phyloP scores from a whole-genome alignment of 73 alveolate species.

The Paramecium pentaurelia region DNA sequence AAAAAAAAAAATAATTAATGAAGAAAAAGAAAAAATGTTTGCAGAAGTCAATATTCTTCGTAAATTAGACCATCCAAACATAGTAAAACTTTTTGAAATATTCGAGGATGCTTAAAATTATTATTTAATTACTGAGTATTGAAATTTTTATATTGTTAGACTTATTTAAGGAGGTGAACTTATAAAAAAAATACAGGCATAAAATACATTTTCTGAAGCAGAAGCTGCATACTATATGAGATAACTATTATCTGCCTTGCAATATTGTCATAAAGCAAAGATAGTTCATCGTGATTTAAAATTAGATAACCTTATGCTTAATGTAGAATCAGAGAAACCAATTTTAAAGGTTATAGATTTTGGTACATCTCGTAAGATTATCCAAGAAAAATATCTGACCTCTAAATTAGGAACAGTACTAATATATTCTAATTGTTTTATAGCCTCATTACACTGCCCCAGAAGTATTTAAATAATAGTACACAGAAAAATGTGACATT shows the following conservation, averaged over 20 bases:
- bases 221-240: conserved; percentile 69
- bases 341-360: conserved; percentile 61
- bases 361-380: conserved; percentile 62
- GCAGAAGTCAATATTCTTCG: conserved; percentile 56
- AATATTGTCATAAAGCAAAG: conserved; percentile 64
- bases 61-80: conserved; percentile 55
- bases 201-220: conserved; percentile 41
- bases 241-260: conserved; percentile 61
- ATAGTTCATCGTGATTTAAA: conserved; percentile 67
- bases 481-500: conserved; percentile 13
- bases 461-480: neutral
- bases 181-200: neutral
- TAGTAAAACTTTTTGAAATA: conserved; percentile 36
- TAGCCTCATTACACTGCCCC: conserved; percentile 50
- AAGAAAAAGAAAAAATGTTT: conserved; percentile 59
- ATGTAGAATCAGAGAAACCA: conserved; percentile 1
- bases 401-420: conserved; percentile 10
- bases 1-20: conserved; percentile 42
- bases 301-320: conserved; percentile 57
- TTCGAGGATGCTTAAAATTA: conserved; percentile 48
- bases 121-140: conserved; percentile 46
- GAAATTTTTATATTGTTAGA: neutral
- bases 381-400: conserved; percentile 40
- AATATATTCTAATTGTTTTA: neutral
- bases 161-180: conserved; percentile 14